Conservation (phyloP, 768 basidiomycete genomes). For the Lyophyllum atratum region DNA sequence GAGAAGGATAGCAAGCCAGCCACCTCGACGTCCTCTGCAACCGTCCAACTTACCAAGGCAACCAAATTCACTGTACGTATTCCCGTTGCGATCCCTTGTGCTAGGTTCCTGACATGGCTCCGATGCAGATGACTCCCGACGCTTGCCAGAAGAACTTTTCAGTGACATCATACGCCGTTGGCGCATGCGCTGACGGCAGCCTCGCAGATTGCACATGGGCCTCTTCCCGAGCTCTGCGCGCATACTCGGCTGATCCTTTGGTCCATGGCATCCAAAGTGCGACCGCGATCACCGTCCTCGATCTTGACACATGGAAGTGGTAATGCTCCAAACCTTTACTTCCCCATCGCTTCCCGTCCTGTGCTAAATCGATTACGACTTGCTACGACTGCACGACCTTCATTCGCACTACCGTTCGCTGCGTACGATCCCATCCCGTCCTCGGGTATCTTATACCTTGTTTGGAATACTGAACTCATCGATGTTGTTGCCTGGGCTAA, state of each 20-base stretch:
- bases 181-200: constrained; percentile 10
- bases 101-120: neutral
- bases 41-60: constrained; percentile 2
- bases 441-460: neutral
- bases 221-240: constrained; percentile 12
- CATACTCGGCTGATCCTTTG: constrained; percentile 14
- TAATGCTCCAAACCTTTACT: neutral
- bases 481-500: neutral
- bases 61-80: constrained; percentile 14
- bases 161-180: constrained; percentile 15
- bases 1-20: neutral
- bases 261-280: constrained; percentile 11
- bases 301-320: constrained; percentile 20
- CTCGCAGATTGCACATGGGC: constrained; percentile 13
- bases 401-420: neutral
- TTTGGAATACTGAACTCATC: neutral
- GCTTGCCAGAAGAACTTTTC: constrained; percentile 6
- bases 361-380: neutral
- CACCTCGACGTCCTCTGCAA: neutral
- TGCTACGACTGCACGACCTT: neutral
- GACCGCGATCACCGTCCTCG: constrained; percentile 14
- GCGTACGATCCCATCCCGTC: neutral
- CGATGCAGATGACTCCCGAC: constrained; percentile 5
- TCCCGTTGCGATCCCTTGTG: neutral
- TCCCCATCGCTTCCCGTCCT: neutral